phyloP scores from a whole-genome alignment of 2,329 filamentous ascomycete genomes.

The Drechslerella dactyloides region DNA sequence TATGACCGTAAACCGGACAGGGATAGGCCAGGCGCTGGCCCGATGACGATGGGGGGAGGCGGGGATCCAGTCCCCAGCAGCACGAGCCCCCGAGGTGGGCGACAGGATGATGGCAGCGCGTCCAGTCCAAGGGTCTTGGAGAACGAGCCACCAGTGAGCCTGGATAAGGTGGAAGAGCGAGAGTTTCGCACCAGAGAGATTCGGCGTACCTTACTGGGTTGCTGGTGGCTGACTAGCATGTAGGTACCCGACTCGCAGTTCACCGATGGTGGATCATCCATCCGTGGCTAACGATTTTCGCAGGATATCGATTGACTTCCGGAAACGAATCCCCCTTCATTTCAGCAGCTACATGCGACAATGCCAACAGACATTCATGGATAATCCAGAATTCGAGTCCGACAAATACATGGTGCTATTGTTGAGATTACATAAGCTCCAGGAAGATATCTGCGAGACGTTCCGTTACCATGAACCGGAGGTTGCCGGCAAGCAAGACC shows the following conservation, averaged over 20 bases:
- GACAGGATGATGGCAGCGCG: conserved; percentile 1
- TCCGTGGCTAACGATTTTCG: conserved; percentile 1
- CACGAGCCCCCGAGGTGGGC: background rate
- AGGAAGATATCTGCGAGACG: conserved; percentile 54
- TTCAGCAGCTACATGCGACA: conserved; percentile 53
- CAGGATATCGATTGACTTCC: conserved; percentile 54
- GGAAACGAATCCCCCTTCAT: conserved; percentile 54
- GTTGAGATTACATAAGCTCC: conserved; percentile 53
- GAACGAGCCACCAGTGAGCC: conserved; percentile 7
- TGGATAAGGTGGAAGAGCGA: conserved; percentile 21
- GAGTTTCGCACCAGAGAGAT: conserved; percentile 52
- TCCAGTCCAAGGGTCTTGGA: conserved; percentile 26
- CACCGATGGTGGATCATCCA: background rate
- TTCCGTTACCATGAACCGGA: conserved; percentile 54
- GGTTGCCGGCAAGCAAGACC: conserved; percentile 51
- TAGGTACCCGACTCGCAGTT: conserved; percentile 43
- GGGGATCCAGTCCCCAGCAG: background rate
- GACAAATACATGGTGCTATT: conserved; percentile 54
- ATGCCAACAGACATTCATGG: conserved; percentile 52
- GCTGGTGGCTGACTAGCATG: conserved; percentile 55
- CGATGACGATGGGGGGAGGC: background rate
- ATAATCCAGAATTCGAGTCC: conserved; percentile 50
- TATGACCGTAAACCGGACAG: conserved; percentile 51
- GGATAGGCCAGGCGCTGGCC: conserved; percentile 12
- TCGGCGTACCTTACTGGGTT: conserved; percentile 54